Base-by-base conservation (phyloP, 148 eudicot genomes). In the Vaccinium darrowii region DNA sequence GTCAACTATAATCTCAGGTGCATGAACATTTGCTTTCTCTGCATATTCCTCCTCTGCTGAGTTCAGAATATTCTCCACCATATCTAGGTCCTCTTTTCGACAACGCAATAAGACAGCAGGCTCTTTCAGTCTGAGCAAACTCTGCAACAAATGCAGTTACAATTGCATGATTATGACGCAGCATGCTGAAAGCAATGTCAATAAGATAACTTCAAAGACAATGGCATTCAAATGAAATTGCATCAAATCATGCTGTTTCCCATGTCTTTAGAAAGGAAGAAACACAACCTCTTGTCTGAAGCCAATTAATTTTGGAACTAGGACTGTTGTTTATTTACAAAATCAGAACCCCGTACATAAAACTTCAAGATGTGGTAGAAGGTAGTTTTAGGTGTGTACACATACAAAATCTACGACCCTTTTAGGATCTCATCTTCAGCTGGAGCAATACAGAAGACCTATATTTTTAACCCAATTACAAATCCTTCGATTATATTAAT, bases 81-180 rank as follows among this genome's bases (percentile, higher is more conserved):
- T 52, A 21, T 78, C 56, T 57, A 83, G 69, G 75, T 97, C 99
- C 49, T 85, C 91, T 89, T 97, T 85, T 11, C 98, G 96, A 84
- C 99, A 97, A 65, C 99, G 94, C 92, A 97, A 76, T 84, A 97
- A 90, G 71, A 95, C 92, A 84, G 94, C 92, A 52, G 99, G 98
- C 87, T 97, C 99, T 86, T 97, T 97, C 85, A 97, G 82, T 88
- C 99, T 93, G 65, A 97, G 93, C 90, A 97, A 90, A 91, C 98
- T 89, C 99, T 95, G 93, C 76, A 83, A 79, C 50, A 78, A n/a
- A 82, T 36, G 79, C 13, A 5, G 19, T n/a, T 73, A 74, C 39
- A 21, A 53, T 72, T 36, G 47, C 23, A 54, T 80, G 13, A 39
- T 39, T 30, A 83, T 21, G 69, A 56, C 18, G 52, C 10, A 3